Evolutionary conservation across 345 rosid genomes (phyloP).

Genomic region (Noccaea bulbosa): DNA sequence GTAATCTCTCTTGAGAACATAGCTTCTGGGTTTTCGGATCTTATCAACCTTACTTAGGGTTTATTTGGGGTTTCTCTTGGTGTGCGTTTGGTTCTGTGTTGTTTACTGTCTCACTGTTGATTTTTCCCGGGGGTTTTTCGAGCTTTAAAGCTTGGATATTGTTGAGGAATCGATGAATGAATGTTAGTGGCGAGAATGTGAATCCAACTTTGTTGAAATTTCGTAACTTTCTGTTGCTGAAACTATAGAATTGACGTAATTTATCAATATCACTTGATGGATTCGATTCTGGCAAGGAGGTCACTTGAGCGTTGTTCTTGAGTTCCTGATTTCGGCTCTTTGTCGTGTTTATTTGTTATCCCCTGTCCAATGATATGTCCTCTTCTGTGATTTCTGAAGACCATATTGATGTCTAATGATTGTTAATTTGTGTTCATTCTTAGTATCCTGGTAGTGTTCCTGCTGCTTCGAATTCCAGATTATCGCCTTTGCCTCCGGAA

Average conservation of each 20-base stretch:
- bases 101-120: too few species aligned
- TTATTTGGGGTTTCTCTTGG: not conserved
- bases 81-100: not conserved
- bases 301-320: slow-evolving; percentile 3
- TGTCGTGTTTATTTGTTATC: not conserved
- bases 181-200: slow-evolving; percentile 7
- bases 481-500: slow-evolving; percentile 95
- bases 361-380: slow-evolving; percentile 7
- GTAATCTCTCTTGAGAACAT: not conserved
- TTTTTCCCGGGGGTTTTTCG: not conserved
- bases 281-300: not conserved
- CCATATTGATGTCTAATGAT: not conserved
- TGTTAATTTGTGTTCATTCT: slow-evolving; percentile 18
- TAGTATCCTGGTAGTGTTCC: slow-evolving; percentile 73
- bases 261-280: not conserved
- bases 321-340: not conserved
- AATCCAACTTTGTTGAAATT: not conserved
- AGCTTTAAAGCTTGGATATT: not conserved
- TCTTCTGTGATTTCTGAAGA: slow-evolving; percentile 13
- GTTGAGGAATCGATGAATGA: not conserved
- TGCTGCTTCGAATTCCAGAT: slow-evolving; percentile 72
- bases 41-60: slow-evolving; percentile 15
- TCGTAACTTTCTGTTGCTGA: not conserved
- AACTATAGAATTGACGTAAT: not conserved
- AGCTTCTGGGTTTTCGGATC: not conserved